Conservation (phyloP, 2,329 filamentous ascomycete genomes). For the Cladosporium halotolerans region DNA sequence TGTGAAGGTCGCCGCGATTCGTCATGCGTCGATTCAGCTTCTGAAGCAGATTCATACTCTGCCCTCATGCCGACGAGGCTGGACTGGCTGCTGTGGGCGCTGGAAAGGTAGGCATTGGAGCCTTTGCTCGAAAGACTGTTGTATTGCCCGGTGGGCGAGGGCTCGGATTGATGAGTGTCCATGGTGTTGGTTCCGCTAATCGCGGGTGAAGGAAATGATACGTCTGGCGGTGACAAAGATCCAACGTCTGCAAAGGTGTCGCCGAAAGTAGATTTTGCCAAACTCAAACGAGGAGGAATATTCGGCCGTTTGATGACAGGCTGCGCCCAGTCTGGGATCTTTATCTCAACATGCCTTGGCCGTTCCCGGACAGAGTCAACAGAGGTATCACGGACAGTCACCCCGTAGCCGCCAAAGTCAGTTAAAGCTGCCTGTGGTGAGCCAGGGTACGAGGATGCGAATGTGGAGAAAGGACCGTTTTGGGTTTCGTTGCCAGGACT, state of each 20-base stretch:
- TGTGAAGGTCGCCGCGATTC: constrained; percentile 21
- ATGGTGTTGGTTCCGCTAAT: constrained; percentile 42
- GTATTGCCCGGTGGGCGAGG: constrained; percentile 38
- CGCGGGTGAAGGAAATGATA: constrained; percentile 38
- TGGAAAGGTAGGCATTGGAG: constrained; percentile 33
- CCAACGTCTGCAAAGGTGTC: constrained; percentile 19
- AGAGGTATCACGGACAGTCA: constrained; percentile 8
- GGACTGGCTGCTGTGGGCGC: constrained; percentile 41
- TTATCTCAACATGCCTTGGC: constrained; percentile 44
- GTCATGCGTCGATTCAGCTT: constrained; percentile 28
- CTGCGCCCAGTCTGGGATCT: constrained; percentile 41
- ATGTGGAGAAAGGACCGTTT: constrained; percentile 14
- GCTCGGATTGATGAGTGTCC: constrained; percentile 40
- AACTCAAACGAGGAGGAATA: constrained; percentile 25
- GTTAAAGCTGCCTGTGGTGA: constrained; percentile 23
- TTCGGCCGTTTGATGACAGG: constrained; percentile 35
- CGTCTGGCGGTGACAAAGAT: constrained; percentile 31
- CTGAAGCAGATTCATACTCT: constrained; percentile 35
- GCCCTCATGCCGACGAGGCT: constrained; percentile 39
- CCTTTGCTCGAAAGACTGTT: constrained; percentile 30
- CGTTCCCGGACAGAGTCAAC: constrained; percentile 11
- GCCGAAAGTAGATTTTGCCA: constrained; percentile 18
- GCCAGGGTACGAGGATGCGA: constrained; percentile 15
- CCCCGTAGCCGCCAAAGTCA: constrained; percentile 5
- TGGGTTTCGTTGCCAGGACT: constrained; percentile 12